Percentiles rank a stretch among this genome's conserved stretches.
These are phyloP conservation scores for Tolypocladium ophioglossoides DNA, from an alignment of 2,329 filamentous ascomycete genomes.

Conservation along the genomic window DNA sequence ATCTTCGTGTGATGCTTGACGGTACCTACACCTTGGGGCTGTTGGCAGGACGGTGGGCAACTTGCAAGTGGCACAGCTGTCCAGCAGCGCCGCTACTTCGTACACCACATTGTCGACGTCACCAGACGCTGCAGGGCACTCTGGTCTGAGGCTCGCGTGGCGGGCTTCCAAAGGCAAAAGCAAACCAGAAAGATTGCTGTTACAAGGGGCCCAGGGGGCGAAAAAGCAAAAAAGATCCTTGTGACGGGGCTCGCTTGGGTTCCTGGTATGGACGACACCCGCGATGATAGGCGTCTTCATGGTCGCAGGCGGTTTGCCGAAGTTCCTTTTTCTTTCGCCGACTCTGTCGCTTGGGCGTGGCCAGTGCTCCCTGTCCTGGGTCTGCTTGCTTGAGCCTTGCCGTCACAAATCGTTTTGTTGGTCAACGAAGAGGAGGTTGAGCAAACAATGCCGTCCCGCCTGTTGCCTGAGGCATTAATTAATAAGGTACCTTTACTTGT, in stretches of 20 bases:
- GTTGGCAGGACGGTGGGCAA: neutral
- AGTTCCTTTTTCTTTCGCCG: neutral
- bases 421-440: neutral
- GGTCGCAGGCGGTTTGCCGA: neutral
- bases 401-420: neutral
- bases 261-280: neutral
- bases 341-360: neutral
- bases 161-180: neutral
- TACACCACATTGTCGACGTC: neutral
- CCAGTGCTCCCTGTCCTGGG: neutral
- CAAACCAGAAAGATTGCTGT: neutral
- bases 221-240: neutral
- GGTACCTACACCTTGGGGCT: neutral
- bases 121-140: neutral
- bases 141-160: neutral
- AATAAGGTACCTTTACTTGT: neutral
- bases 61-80: neutral
- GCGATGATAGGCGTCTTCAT: neutral
- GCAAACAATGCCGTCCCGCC: neutral
- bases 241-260: neutral
- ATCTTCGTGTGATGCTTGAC: neutral
- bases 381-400: neutral
- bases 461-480: neutral
- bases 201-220: neutral
- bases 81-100: neutral